phyloP scores from a whole-genome alignment of 805 yeast species.

The Pichia sporocuriosa region DNA sequence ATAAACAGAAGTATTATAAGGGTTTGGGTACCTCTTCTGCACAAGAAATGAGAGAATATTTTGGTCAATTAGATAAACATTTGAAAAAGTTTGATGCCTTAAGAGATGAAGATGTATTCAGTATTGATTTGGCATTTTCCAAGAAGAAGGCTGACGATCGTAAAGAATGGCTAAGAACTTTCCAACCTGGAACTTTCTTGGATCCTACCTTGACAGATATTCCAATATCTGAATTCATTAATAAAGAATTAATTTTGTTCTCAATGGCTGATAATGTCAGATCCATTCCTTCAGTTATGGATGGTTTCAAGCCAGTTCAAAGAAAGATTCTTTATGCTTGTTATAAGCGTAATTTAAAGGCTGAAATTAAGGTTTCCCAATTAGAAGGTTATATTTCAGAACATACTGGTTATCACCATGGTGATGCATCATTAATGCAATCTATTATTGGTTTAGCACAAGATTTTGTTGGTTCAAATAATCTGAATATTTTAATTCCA shows the following conservation, averaged over 20 bases:
- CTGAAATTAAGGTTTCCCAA: slow-evolving; percentile 85
- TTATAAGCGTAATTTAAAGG: slow-evolving; percentile 67
- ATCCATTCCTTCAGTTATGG: slow-evolving; percentile 89
- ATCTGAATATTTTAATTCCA: slow-evolving; percentile 76
- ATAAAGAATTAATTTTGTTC: slow-evolving; percentile 88
- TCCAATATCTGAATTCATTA: slow-evolving; percentile 90
- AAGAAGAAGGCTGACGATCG: slow-evolving; percentile 95
- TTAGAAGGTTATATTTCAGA: slow-evolving; percentile 85
- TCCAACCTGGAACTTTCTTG: slow-evolving; percentile 83
- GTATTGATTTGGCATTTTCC: slow-evolving; percentile 88
- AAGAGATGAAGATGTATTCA: slow-evolving; percentile 66
- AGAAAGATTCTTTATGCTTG: slow-evolving; percentile 87
- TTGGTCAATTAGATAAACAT: slow-evolving; percentile 77
- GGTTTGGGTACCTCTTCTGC: slow-evolving; percentile 95
- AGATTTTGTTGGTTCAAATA: slow-evolving; percentile 88
- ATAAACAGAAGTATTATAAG: slow-evolving; percentile 94
- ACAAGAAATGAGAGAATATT: slow-evolving; percentile 81
- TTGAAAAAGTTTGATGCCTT: slow-evolving; percentile 78
- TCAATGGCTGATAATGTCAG: slow-evolving; percentile 96
- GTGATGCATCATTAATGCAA: slow-evolving; percentile 80
- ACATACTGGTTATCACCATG: slow-evolving; percentile 91
- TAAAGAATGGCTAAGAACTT: slow-evolving; percentile 93
- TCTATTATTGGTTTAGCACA: slow-evolving; percentile 94
- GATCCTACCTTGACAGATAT: slow-evolving; percentile 71
- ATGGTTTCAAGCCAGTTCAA: slow-evolving; percentile 96